Evolutionary conservation across 139 green algal genomes (phyloP).

Genomic region (Chlorella sorokiniana): DNA sequence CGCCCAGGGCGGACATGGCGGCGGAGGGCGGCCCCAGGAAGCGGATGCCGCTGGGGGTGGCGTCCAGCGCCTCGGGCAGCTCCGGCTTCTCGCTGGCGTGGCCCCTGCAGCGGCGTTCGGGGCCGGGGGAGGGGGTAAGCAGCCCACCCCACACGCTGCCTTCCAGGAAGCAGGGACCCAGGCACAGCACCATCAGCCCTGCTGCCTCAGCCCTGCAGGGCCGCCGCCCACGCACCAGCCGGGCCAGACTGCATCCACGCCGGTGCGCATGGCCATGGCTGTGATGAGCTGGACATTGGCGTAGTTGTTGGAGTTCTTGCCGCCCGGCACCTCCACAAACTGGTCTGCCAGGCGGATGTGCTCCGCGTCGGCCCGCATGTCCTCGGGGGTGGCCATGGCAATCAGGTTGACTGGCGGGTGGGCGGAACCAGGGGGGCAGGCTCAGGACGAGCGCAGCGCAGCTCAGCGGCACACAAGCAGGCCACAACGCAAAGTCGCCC

Average conservation of each 20-base stretch:
- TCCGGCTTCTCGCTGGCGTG: conserved; percentile 97
- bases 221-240: conserved; percentile 74
- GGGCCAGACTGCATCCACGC: conserved; percentile 96
- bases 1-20: conserved; percentile 94
- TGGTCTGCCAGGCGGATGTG: conserved; percentile 97
- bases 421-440: not conserved
- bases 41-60: conserved; percentile 66
- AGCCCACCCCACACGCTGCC: too few relatives aligned
- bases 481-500: not conserved
- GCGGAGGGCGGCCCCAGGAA: conserved; percentile 89
- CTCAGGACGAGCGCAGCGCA: not conserved
- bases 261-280: conserved; percentile 74
- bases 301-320: conserved; percentile 99
- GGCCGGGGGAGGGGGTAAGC: not conserved
- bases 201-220: not conserved
- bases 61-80: conserved; percentile 78
- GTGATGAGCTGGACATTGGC: conserved; percentile 96
- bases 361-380: conserved; percentile 95
- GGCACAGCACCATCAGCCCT: not conserved
- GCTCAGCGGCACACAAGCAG: too few relatives aligned
- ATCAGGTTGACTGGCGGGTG: conserved; percentile 77
- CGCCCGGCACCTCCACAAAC: conserved; percentile 97
- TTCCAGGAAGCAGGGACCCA: not conserved
- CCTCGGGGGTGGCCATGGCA: conserved; percentile 95
- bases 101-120: conserved; percentile 67